Evolutionary conservation across 192 early-diverging fungal genomes (phyloP), one percentile per base, ranked within the genome.

Genomic region (Lunasporangiospora selenospora): DNA sequence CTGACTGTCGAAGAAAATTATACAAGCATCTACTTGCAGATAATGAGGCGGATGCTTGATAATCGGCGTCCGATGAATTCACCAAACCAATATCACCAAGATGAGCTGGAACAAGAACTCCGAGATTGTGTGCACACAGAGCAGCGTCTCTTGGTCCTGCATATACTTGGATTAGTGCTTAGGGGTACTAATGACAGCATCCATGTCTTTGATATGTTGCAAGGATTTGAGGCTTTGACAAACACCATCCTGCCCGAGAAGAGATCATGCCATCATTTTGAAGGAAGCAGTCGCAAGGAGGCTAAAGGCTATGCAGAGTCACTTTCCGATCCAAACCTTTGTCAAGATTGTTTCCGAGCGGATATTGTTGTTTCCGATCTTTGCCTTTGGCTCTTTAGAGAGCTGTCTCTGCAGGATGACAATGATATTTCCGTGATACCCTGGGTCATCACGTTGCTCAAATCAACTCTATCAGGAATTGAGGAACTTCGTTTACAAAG

Each of bases 311-410:
- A 63, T 45, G 75, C 64, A 26, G 64, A 52, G 15, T 58, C 57
- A 6, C 24, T 77, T n/a, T 43, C 51, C 1, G 50, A 62, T 9
- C 24, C 57, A 9, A 40, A 16, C 1, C 69, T 73, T 2, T 73
- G 69, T 30, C 69, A 73, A 19, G 65, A 64, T 27, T 64, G 65
- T 30, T 65, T 70, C 32, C 47, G 62, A 1, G 66, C 65, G 7
- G 76, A 77, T 45, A 61, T 70, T 47, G 67, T 77, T 26, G 29
- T 70, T 18, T 67, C 76, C 15, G 76, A 77, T 39, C 61, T 77
- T 46, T 65, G 66, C 6, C 39, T 77, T 13, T 77, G 76, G 76
- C 42, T 77, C 2, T 64, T 77, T 19, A 53, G 76, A 30, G 76
- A 77, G 16, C 45, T 69, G 10, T 51, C 41, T 1, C 19, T 69